Evolutionary conservation across 768 basidiomycete species (phyloP), one percentile per base, ranked within the genome.

Genomic region (Pulveroboletus sp.): DNA sequence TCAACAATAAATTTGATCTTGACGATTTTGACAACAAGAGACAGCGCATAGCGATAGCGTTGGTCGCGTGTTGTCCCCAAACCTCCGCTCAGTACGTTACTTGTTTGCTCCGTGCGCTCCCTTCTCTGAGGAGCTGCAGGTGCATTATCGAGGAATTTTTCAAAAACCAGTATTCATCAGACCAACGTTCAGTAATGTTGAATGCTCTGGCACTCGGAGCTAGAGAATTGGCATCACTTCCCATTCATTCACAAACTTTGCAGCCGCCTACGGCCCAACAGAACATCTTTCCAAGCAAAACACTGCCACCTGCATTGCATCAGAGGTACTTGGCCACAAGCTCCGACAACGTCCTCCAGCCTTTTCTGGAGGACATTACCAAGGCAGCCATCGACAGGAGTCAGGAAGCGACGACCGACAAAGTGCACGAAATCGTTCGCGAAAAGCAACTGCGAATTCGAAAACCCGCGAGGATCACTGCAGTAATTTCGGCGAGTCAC

Each of bases 111-210:
- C 17, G 3, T 37, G 26, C 9, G 8, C 6, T 46, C 15, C 9
- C 4, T 17, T 53, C 5, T 39, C 54, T 47, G 36, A 63, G 8
- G 38, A 31, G 31, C 40, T 47, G 9, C 61, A 96, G 94, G 4
- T 77, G 81, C 31, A 73, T 97, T 9, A 83, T 91, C 46, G 92
- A 95, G 64, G 90, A 96, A 61, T 94, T 93, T 68, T 99, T 98
- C 73, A 84, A 84, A 57, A 89, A 87, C 42, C 91, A 95, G 56
- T 96, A 95, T 67, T 94, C 96, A 0, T 79, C 81, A 15, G 78
- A 83, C 28, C 93, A 97, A 58, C 84, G 94, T 8, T 88, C 81
- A 53, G 79, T 82, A 9, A 91, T 93, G 57, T 76, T 98, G 18
- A 93, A 89, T 53, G 86, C 92, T 1, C 72, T 99, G 10, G 91